Base-by-base conservation (phyloP, 805 yeast species). In the Nematodospora valgi region DNA sequence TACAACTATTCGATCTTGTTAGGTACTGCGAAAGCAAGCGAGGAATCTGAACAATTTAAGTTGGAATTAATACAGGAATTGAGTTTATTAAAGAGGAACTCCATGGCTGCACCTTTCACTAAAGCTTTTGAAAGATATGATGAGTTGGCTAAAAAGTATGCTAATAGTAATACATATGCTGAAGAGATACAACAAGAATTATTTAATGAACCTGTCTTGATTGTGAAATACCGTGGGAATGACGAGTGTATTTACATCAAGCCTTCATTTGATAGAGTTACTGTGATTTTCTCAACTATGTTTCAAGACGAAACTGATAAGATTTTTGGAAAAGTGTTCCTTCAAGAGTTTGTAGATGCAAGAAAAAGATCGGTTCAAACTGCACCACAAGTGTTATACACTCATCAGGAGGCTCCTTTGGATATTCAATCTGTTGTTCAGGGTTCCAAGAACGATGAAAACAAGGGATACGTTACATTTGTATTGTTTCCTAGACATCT, bases 291-390 rank as follows among this genome's bases (percentile, higher is more conserved):
- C 64, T 86, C 95, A 32, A 93, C 98, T 4, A 72, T 87, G 16
- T 93, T 93, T 73, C 83, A 86, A 55, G 99, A 93, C 62, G 98
- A 93, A 60, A 93, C 98, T 3, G 99, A 93, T 62, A 87, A 86
- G 57, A 74, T 85, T 35, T 84, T 86, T 48, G 94, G 95, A 27
- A 86, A 82, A 59, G 95, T 87, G 23, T 87, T 87, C 54, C 67
- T 87, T 44, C 96, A 87, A 57, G 96, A 89, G 64, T 89, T 89
- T 58, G 95, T 88, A 29, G 97, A 89, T 59, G 96, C 98, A 8
- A 80, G 99, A 63, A 85, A 85, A 56, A 77, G 96, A 59, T 84
- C 95, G 4, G 91, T 93, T 41, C 98, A 93, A 64, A 89, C 93
- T 32, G 97, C 98, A 2, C 99, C 99, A 12, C 99, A 93, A 68